Conservation (phyloP, 768 basidiomycete species). For the Lepiota subincarnata region DNA sequence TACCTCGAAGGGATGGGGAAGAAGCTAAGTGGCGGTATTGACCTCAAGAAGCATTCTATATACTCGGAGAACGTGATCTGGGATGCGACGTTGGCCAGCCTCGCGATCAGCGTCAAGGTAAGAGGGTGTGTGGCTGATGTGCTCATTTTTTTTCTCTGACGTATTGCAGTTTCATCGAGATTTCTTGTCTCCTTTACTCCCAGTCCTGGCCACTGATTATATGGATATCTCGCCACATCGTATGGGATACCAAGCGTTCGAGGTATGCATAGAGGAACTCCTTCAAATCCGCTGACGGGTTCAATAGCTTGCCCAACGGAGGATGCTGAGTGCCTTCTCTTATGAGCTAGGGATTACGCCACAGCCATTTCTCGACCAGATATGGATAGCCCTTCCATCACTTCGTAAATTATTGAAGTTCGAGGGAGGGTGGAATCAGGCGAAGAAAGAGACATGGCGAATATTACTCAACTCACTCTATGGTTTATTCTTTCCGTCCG, state of each 20-base stretch:
- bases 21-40: neutral
- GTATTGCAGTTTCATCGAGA: slow-evolving; percentile 56
- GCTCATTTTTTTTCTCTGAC: neutral
- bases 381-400: slow-evolving; percentile 53
- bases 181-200: slow-evolving; percentile 50
- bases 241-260: slow-evolving; percentile 45
- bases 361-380: slow-evolving; percentile 53
- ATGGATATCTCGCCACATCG: slow-evolving; percentile 44
- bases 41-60: neutral
- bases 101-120: slow-evolving; percentile 63
- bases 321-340: slow-evolving; percentile 43
- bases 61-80: slow-evolving; percentile 38
- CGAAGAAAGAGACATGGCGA: slow-evolving; percentile 46
- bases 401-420: slow-evolving; percentile 39
- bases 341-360: slow-evolving; percentile 51
- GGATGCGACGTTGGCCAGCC: slow-evolving; percentile 56
- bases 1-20: slow-evolving; percentile 20
- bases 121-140: neutral
- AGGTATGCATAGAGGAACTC: slow-evolving; percentile 34
- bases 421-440: slow-evolving; percentile 42
- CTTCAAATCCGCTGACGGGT: neutral
- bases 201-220: slow-evolving; percentile 50
- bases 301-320: slow-evolving; percentile 50
- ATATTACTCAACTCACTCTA: slow-evolving; percentile 39
- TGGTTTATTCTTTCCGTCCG: slow-evolving; percentile 23